These are phyloP conservation scores for Polytrichum commune DNA, from an alignment of 225 moss, liverwort and hornwort species.

Conservation along the genomic window DNA sequence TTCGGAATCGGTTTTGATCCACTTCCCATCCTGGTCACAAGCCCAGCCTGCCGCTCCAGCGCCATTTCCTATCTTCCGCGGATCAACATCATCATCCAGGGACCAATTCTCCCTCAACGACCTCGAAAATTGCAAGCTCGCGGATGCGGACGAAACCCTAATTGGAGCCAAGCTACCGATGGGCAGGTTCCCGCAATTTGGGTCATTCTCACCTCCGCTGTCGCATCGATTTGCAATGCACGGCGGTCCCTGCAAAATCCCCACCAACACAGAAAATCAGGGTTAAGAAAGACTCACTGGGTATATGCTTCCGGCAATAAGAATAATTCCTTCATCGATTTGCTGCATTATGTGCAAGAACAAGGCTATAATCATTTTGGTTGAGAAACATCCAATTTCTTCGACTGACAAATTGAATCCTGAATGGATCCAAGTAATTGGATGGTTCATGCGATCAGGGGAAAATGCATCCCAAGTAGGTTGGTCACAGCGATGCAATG, in stretches of 20 bases:
- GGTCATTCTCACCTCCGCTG: neutral
- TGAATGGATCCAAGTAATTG: no score
- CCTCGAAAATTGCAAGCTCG: neutral
- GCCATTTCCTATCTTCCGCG: conserved; percentile 2
- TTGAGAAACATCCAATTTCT: no score
- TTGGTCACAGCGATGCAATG: no score
- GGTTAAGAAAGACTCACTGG: no score
- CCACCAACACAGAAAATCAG: no score
- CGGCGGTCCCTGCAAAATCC: conserved; percentile 10
- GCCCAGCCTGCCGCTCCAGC: conserved; percentile 19
- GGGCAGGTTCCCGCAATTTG: neutral
- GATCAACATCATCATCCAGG: neutral
- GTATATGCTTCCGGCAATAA: no score
- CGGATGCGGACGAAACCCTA: neutral
- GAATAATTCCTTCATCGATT: no score
- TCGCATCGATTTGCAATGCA: conserved; percentile 22
- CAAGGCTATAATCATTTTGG: no score
- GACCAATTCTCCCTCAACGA: neutral
- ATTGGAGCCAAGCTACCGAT: neutral
- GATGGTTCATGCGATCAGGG: no score
- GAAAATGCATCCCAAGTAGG: no score
- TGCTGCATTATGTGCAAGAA: no score
- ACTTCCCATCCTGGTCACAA: conserved; percentile 30
- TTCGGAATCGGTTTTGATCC: conserved; percentile 48
- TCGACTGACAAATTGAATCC: no score